Conservation (phyloP, 176 grass and related monocot species). For the Poa pratensis region DNA sequence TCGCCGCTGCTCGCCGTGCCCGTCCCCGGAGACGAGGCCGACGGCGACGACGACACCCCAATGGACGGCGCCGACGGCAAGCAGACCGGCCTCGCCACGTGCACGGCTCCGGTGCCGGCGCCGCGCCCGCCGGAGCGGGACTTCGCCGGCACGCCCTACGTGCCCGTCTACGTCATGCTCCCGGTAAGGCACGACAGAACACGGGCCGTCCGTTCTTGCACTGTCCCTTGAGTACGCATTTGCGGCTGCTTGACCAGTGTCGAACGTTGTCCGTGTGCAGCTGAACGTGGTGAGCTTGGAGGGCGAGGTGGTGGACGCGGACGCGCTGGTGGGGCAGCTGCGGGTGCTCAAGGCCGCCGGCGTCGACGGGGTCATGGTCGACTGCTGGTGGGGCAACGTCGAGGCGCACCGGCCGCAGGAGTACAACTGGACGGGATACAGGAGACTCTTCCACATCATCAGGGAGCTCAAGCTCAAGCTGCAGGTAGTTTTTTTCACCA, state of each 20-base stretch:
- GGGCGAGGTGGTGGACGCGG: conserved; percentile 65
- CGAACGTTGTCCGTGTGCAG: conserved; percentile 26
- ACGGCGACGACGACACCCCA: neutral
- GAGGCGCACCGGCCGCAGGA: conserved; percentile 61
- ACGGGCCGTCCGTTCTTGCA: too few relatives aligned
- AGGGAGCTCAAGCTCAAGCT: conserved; percentile 76
- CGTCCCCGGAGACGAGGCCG: neutral
- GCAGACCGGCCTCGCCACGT: neutral
- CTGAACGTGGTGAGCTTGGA: conserved; percentile 59
- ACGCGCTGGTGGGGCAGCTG: conserved; percentile 64
- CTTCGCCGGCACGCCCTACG: conserved; percentile 74
- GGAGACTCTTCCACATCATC: conserved; percentile 72
- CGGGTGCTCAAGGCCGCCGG: conserved; percentile 64
- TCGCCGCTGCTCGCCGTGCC: conserved; percentile 25
- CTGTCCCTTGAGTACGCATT: too few relatives aligned
- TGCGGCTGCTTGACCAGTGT: too few relatives aligned
- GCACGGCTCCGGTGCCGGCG: too few relatives aligned
- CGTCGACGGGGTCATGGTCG: conserved; percentile 87
- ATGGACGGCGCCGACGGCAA: neutral
- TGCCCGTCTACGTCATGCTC: conserved; percentile 88
- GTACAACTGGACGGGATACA: conserved; percentile 88
- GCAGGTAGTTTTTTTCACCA: too few relatives aligned
- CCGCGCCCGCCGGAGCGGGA: conserved; percentile 66
- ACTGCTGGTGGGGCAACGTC: conserved; percentile 94
- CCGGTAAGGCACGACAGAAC: conserved; percentile 55